Conservation (phyloP, 2,329 filamentous ascomycete species). For the Ceratocystis variospora region DNA sequence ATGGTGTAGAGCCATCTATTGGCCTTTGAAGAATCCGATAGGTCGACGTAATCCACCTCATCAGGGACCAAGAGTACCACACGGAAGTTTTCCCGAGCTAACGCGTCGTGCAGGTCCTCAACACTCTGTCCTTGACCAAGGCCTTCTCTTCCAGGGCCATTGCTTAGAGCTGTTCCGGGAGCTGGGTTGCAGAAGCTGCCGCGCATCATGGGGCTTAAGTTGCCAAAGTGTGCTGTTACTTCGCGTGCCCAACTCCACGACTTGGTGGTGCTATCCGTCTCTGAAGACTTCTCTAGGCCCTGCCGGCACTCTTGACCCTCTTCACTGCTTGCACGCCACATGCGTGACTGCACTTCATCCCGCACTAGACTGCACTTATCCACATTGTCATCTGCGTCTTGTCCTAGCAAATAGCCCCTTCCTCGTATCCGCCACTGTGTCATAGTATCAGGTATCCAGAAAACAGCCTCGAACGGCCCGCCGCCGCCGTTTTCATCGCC, state of each 20-base stretch:
- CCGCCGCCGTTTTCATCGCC: constrained; percentile 44
- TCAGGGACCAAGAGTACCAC: constrained; percentile 71
- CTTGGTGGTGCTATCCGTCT: constrained; percentile 20
- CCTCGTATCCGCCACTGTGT: constrained; percentile 82
- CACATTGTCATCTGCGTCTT: constrained; percentile 41
- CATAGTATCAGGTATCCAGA: constrained; percentile 57
- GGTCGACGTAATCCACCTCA: constrained; percentile 60
- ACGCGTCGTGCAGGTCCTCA: constrained; percentile 52
- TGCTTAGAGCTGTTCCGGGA: constrained; percentile 46
- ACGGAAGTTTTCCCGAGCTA: constrained; percentile 63
- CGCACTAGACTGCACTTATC: background rate
- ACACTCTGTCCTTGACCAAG: constrained; percentile 49
- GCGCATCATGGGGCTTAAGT: constrained; percentile 67
- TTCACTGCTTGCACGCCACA: background rate
- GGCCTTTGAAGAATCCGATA: constrained; percentile 50
- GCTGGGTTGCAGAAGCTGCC: constrained; percentile 60
- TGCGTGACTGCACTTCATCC: background rate
- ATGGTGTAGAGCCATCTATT: constrained; percentile 56
- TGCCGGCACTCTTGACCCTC: constrained; percentile 23
- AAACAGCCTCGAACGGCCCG: constrained; percentile 65
- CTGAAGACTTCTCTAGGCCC: constrained; percentile 17
- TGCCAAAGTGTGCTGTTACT: constrained; percentile 79
- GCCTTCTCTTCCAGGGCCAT: constrained; percentile 27
- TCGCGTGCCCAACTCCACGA: constrained; percentile 67
- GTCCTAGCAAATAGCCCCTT: constrained; percentile 57